Evolutionary conservation across 1,139 yeast genomes (phyloP).

Genomic region (Magnusiomyces tetraspermus): DNA sequence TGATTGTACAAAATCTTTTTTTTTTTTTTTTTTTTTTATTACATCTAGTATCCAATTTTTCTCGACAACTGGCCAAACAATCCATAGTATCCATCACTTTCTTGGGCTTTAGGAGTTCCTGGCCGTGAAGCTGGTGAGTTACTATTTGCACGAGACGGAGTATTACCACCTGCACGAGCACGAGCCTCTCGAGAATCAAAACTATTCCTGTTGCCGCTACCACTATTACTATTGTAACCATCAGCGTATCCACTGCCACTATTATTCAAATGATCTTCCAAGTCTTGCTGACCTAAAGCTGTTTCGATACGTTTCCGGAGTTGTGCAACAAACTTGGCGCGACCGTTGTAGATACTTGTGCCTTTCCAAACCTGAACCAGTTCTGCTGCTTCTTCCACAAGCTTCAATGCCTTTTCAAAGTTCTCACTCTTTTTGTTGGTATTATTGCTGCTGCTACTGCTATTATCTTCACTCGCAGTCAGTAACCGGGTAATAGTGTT

Average conservation of each 20-base stretch:
- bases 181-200: not conserved
- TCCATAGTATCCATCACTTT: constrained; percentile 16
- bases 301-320: constrained; percentile 24
- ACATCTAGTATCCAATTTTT: constrained; percentile 19
- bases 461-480: too few species aligned
- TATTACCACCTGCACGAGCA: not conserved
- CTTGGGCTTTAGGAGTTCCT: not conserved
- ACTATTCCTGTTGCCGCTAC: not conserved
- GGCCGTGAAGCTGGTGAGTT: constrained; percentile 4
- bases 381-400: constrained; percentile 19
- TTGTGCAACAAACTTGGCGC: constrained; percentile 21
- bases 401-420: constrained; percentile 20
- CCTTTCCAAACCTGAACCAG: constrained; percentile 29
- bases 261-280: constrained; percentile 7
- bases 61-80: constrained; percentile 19
- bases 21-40: too few species aligned
- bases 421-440: constrained; percentile 20
- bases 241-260: not conserved
- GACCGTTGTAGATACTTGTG: constrained; percentile 20
- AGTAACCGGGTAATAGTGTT: constrained; percentile 17
- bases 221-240: not conserved
- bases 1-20: not conserved
- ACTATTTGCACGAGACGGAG: not conserved
- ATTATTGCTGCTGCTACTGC: too few species aligned
- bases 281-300: constrained; percentile 9